Percentiles rank a stretch among this genome's conserved stretches.
Evolutionary conservation across 768 basidiomycete species (phyloP).

Genomic region (Multifurca ochricompacta): DNA sequence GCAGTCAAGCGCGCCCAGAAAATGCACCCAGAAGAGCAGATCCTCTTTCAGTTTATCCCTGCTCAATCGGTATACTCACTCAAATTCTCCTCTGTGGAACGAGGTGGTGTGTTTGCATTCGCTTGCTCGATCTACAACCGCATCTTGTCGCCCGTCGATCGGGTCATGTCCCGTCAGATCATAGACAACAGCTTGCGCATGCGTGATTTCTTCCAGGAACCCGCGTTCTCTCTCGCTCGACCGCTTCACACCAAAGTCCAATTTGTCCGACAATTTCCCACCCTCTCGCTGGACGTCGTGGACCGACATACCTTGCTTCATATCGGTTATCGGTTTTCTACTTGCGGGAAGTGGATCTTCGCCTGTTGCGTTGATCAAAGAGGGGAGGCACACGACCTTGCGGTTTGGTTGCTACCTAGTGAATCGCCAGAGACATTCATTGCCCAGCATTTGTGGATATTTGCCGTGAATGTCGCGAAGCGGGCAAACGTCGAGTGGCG

Average conservation of each 20-base stretch:
- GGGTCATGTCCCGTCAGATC: slow-evolving; percentile 49
- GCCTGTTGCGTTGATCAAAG: slow-evolving; percentile 70
- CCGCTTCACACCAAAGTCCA: slow-evolving; percentile 30
- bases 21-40: slow-evolving; percentile 37
- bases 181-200: slow-evolving; percentile 33
- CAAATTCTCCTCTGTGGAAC: slow-evolving; percentile 37
- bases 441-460: slow-evolving; percentile 61
- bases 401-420: slow-evolving; percentile 57
- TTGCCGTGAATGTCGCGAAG: slow-evolving; percentile 52
- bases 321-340: slow-evolving; percentile 61
- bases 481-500: slow-evolving; percentile 75
- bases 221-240: slow-evolving; percentile 56
- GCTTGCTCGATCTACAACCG: slow-evolving; percentile 67
- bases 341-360: slow-evolving; percentile 69
- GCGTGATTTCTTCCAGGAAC: slow-evolving; percentile 52
- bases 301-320: slow-evolving; percentile 63
- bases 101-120: slow-evolving; percentile 40
- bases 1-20: slow-evolving; percentile 51
- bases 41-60: slow-evolving; percentile 69
- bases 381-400: slow-evolving; percentile 65
- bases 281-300: slow-evolving; percentile 40
- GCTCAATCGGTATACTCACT: slow-evolving; percentile 47
- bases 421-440: slow-evolving; percentile 41
- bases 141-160: slow-evolving; percentile 51
- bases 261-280: slow-evolving; percentile 34